A percentile compares a stretch with the other conserved stretches of the same genome.
Evolutionary conservation across 306 rosid genomes (phyloP).

Genomic region (Vicia faba): DNA sequence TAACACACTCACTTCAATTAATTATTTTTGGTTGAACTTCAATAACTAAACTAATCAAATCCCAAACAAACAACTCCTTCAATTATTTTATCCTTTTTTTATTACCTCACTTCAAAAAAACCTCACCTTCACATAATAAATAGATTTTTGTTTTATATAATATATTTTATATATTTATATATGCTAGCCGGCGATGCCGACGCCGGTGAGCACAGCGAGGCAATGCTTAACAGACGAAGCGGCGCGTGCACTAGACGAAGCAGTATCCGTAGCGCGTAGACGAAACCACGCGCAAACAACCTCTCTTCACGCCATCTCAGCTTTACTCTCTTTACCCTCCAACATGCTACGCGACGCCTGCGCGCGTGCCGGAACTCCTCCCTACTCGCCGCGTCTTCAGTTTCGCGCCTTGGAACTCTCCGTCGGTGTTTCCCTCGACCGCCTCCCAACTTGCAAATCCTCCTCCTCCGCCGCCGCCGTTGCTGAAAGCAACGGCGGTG

Average conservation of each 20-base stretch:
- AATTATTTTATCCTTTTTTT: background rate
- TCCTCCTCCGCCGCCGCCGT: background rate
- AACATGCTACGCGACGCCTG: conserved; percentile 80
- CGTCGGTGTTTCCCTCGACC: conserved; percentile 87
- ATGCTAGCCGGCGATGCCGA: conserved; percentile 98
- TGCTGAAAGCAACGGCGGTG: background rate
- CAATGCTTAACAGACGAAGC: conserved; percentile 94
- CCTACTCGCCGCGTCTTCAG: conserved; percentile 75
- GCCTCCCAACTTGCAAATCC: conserved; percentile 59
- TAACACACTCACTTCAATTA: conserved; percentile 44
- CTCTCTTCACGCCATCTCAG: conserved; percentile 86
- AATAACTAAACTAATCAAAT: conserved; percentile 42
- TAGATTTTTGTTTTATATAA: background rate
- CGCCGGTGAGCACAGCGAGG: conserved; percentile 94
- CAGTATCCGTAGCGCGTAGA: conserved; percentile 80
- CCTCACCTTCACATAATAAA: background rate
- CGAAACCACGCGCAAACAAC: conserved; percentile 87
- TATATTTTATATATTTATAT: background rate
- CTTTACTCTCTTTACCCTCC: conserved; percentile 66
- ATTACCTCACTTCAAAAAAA: background rate
- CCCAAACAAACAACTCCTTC: background rate
- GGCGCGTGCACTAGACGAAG: conserved; percentile 79
- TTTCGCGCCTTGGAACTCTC: conserved; percentile 85
- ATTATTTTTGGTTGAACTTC: conserved; percentile 34
- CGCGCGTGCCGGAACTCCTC: conserved; percentile 68